Percentiles rank a stretch among this genome's conserved stretches.
phyloP scores from a whole-genome alignment of 208 protist species.

The Trypanosoma congolense region DNA sequence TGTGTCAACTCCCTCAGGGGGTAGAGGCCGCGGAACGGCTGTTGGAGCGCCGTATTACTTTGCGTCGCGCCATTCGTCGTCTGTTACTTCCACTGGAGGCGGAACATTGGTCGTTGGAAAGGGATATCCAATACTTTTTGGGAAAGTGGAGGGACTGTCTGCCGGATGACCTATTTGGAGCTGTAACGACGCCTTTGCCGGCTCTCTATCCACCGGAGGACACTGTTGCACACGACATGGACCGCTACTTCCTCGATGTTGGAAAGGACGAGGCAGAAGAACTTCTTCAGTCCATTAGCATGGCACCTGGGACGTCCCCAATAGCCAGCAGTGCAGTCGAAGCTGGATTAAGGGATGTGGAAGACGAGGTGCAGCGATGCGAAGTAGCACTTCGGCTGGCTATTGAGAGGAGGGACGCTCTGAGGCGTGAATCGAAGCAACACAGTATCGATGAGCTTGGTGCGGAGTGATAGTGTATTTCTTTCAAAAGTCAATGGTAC shows the following conservation, averaged over 20 bases:
- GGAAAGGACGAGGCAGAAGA: slow-evolving; percentile 24
- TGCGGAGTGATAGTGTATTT: too few relatives aligned
- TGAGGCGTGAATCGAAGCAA: too few relatives aligned
- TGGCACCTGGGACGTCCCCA: not conserved
- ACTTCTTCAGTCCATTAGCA: slow-evolving; percentile 13
- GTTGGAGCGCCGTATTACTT: slow-evolving; percentile 21
- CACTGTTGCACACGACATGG: slow-evolving; percentile 16
- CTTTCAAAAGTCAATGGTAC: too few relatives aligned
- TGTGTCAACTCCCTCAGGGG: slow-evolving; percentile 18
- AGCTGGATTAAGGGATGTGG: slow-evolving; percentile 2
- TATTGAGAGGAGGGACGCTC: too few relatives aligned
- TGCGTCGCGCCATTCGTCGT: slow-evolving; percentile 23
- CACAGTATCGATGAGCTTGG: too few relatives aligned
- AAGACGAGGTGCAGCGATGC: slow-evolving; percentile 5
- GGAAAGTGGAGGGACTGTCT: slow-evolving; percentile 16
- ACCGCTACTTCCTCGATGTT: slow-evolving; percentile 21
- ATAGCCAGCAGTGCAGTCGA: not conserved
- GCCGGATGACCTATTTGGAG: slow-evolving; percentile 15
- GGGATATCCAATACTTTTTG: slow-evolving; percentile 15
- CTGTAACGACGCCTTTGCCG: slow-evolving; percentile 13
- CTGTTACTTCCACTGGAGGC: slow-evolving; percentile 17
- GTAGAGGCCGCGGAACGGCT: slow-evolving; percentile 18
- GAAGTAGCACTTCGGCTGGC: slow-evolving; percentile 7
- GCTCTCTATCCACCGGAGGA: slow-evolving; percentile 21
- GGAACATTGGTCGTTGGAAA: slow-evolving; percentile 7